These are phyloP conservation scores for Saitozyma sp. DNA, from an alignment of 768 basidiomycete species.

Conservation along the genomic window DNA sequence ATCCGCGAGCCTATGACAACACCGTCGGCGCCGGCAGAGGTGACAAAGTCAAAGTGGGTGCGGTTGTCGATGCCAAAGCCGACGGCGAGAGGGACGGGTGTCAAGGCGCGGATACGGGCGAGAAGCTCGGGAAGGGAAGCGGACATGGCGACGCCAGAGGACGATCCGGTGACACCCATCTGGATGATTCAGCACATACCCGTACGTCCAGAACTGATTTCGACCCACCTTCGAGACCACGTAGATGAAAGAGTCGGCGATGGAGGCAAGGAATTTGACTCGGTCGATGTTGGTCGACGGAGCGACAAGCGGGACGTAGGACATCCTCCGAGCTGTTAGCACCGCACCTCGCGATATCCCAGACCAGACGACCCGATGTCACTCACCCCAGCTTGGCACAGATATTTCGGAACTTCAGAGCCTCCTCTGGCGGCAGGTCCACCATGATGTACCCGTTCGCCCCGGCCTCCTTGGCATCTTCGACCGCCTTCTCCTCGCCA, in stretches of 20 bases:
- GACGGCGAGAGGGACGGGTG: conserved; percentile 83
- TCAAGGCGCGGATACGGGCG: conserved; percentile 72
- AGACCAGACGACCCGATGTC: neutral
- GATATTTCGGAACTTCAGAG: conserved; percentile 81
- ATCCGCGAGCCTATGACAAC: conserved; percentile 90
- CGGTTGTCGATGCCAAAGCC: conserved; percentile 94
- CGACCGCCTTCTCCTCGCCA: conserved; percentile 89
- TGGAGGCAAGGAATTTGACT: conserved; percentile 84
- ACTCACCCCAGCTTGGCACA: conserved; percentile 77
- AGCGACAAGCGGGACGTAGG: conserved; percentile 92
- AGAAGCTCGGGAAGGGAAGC: conserved; percentile 78
- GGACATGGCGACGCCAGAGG: conserved; percentile 66
- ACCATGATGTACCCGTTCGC: conserved; percentile 98
- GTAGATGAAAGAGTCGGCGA: conserved; percentile 97
- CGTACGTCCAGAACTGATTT: too few relatives aligned
- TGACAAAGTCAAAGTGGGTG: conserved; percentile 81
- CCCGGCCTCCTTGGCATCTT: conserved; percentile 82
- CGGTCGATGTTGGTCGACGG: conserved; percentile 86
- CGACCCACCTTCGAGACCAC: conserved; percentile 84
- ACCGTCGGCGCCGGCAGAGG: conserved; percentile 85
- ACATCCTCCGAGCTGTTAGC: conserved; percentile 62
- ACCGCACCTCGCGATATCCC: neutral
- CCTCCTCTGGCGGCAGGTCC: conserved; percentile 96
- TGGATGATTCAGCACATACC: conserved; percentile 38
- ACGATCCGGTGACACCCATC: conserved; percentile 99